Evolutionary conservation across 805 yeast species (phyloP), one percentile per base, ranked within the genome.

Genomic region (Pichia heedii): DNA sequence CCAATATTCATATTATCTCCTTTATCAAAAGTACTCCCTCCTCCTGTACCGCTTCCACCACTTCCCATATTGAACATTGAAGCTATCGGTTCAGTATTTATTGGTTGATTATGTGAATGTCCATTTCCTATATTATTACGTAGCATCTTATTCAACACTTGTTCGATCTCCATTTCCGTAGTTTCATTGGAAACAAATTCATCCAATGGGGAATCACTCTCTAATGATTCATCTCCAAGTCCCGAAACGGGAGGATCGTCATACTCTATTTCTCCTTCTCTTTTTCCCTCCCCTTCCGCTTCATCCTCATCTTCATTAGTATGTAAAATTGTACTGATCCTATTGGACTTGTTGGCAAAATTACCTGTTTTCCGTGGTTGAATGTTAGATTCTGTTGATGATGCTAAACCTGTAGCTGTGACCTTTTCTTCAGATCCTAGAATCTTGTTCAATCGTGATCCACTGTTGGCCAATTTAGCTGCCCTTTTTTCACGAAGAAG

Each of bases 401-500:
- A n/a, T 5, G 26, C 10, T 4, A 32, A 11, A 7, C 8, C 10
- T 24, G 4, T 33, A 3, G 18, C 6, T 15, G 20, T 33, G 8
- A 7, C 16, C 5, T 5, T 27, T 6, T 32, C 43, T 7, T 21
- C 5, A 3, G 40, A 55, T 2, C 73, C 73, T 2, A 73, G 62
- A 43, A 72, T 72, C 44, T 68, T 70, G 48, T 71, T 75, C 53
- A 81, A 59, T 47, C 87, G 63, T 19, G 67, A 67, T 19, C 79
- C 81, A 37, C 71, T 72, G 7, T 51, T 46, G 4, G 81, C 80
- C 67, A 80, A 69, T 56, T 78, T 79, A 48, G 82, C 79, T 36
- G 75, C 79, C 55, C 87, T 70, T 55, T 83, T 70, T 54, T 81
- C 84, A 45, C 84, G 68, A 37, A 80, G 59, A 20, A 78, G 52